Evolutionary conservation across 2,329 filamentous ascomycete species (phyloP).

Genomic region (Torrubiellomyces zombiae): DNA sequence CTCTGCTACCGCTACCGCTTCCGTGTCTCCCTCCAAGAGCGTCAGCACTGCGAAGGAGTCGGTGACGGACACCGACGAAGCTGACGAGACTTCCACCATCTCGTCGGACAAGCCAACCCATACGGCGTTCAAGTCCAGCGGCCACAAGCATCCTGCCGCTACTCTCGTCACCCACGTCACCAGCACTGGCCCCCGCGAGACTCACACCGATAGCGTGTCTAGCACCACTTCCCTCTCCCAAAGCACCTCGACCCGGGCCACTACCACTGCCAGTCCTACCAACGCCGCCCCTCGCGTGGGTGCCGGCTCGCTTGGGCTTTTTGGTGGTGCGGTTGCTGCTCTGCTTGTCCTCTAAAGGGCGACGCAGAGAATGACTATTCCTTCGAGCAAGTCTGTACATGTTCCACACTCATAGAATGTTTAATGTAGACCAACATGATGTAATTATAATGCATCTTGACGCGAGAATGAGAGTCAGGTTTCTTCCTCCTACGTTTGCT

Average conservation of each 20-base stretch:
- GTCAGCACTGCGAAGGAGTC: no score
- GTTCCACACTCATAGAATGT: no score
- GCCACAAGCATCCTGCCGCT: conserved; percentile 11
- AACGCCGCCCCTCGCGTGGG: conserved; percentile 15
- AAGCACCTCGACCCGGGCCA: conserved; percentile 8
- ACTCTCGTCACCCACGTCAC: conserved; percentile 9
- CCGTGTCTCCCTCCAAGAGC: no score
- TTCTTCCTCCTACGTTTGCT: no score
- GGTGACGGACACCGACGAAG: no score
- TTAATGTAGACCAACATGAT: no score
- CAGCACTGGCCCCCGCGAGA: conserved; percentile 12
- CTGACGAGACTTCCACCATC: no score
- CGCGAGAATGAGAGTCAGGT: no score
- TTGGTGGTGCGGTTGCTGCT: conserved; percentile 24
- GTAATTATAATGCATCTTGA: no score
- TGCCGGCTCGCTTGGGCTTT: conserved; percentile 20
- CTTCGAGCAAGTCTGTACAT: no score
- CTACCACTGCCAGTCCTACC: conserved; percentile 3
- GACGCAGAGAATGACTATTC: neutral
- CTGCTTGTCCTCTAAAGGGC: conserved; percentile 24
- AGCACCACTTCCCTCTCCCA: conserved; percentile 5
- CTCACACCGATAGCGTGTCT: conserved; percentile 15
- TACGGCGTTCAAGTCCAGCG: no score
- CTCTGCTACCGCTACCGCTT: conserved; percentile 5
- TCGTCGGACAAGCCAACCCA: no score